Evolutionary conservation across 495 filamentous ascomycete species (phyloP), one percentile per base, ranked within the genome.

Genomic region (Penicillium soppii): DNA sequence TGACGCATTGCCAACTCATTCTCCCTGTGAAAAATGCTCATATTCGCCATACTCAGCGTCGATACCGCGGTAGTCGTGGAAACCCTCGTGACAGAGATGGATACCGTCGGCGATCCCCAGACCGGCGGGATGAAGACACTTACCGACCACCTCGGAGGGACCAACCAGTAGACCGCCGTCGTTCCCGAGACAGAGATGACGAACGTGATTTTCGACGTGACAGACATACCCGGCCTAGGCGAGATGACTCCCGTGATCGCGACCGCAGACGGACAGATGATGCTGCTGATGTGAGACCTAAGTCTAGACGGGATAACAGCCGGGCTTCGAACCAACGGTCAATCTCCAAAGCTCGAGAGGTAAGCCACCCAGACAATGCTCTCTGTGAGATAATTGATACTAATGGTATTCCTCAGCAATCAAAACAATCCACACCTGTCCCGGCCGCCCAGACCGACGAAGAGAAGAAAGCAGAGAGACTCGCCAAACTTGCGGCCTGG

Each of bases 401-500:
- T 59, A 38, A 58, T 10, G 13, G 15, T 15, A 12, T n/a, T 49
- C 2, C 13, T 20, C 56, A 76, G 74, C 56, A 57, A 16, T 72
- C 75, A 7, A 78, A 74, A 47, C 54, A 64, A 9, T 53, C 70
- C 26, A 74, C 83, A 15, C 74, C 86, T 47, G 70, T 75, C 30
- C 63, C 78, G 43, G 60, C 79, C 45, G 69, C 75, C 25, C 82
- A 81, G 58, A 82, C 86, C 15, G 90, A 92, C 52, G 87, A 88
- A 47, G 87, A 94, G 33, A 92, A 94, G 63, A 89, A 91, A 61
- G 88, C 84, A 38, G 89, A 95, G 64, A 75, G 88, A 43, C 76
- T 92, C 27, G 89, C 91, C 23, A 92, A 91, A 53, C 66, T 96
- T 26, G 88, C 92, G 66, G 89, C 90, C 54, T 95, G 91, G 91